phyloP scores from a whole-genome alignment of 352 stramenopile genomes.

The Phytopythium montanum region DNA sequence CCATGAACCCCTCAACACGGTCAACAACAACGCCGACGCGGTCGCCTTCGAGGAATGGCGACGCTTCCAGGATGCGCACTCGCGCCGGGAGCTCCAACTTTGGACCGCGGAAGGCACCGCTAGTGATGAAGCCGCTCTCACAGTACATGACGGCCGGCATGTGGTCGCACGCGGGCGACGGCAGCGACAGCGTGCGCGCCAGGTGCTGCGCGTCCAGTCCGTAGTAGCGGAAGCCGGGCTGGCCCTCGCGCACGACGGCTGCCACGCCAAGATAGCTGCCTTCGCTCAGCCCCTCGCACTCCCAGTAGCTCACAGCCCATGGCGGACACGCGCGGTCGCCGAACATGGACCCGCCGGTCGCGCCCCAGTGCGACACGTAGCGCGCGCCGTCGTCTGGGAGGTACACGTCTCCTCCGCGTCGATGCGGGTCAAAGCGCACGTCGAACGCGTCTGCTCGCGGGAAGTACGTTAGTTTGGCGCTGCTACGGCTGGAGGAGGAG shows the following conservation, averaged over 20 bases:
- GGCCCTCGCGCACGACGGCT: slow-evolving; percentile 26
- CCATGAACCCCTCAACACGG: slow-evolving; percentile 42
- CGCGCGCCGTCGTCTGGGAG: slow-evolving; percentile 29
- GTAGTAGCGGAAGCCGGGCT: slow-evolving; percentile 34
- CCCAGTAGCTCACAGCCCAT: slow-evolving; percentile 60
- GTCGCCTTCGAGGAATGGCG: slow-evolving; percentile 45
- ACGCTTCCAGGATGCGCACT: slow-evolving; percentile 41
- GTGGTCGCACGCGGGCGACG: slow-evolving; percentile 52
- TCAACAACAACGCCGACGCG: slow-evolving; percentile 57
- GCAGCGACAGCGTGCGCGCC: slow-evolving; percentile 38
- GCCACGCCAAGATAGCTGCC: slow-evolving; percentile 55
- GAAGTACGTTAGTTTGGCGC: not conserved
- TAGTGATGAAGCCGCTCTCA: slow-evolving; percentile 62
- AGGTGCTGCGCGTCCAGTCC: slow-evolving; percentile 39
- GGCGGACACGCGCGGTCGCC: slow-evolving; percentile 38
- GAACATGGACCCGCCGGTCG: slow-evolving; percentile 41
- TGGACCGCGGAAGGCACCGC: slow-evolving; percentile 55
- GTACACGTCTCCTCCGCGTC: slow-evolving; percentile 43
- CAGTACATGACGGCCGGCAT: slow-evolving; percentile 78
- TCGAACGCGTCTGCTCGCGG: slow-evolving; percentile 48
- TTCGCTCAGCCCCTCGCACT: slow-evolving; percentile 56
- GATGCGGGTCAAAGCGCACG: slow-evolving; percentile 38
- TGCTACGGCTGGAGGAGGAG: not conserved
- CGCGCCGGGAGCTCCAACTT: slow-evolving; percentile 37
- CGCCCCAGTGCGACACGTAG: slow-evolving; percentile 40